Evolutionary conservation across 1,139 yeast species (phyloP), one percentile per base, ranked within the genome.

Genomic region (Kodamaea sp.): DNA sequence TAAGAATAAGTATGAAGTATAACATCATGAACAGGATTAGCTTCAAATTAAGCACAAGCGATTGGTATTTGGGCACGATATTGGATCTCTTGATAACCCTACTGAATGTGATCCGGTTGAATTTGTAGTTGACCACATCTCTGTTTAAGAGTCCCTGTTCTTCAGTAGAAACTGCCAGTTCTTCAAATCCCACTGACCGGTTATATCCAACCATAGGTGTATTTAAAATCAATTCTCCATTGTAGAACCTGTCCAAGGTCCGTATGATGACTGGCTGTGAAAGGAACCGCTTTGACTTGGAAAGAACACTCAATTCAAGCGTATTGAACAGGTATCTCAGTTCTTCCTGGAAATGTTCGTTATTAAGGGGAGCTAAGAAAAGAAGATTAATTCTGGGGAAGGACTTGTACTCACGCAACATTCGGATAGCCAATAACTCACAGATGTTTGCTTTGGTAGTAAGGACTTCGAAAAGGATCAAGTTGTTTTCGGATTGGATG

Each of bases 261-360:
- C 70, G 65, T 3, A 72, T 65, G 4, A 78, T 70, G 12, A 74
- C 66, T 1, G 83, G 83, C 47, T 78, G 82, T 2, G 80, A 70
- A 32, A 78, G 57, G 41, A 78, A 74, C 42, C 62, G 63, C 45
- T 78, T 78, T 3, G 82, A 74, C 40, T 74, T 73, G 12, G 80
- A 69, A 33, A 76, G 60, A 27, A 78, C 71, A 10, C 80, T 73
- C 28, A 78, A 56, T 46, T 78, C 84, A 31, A 78, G 55, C 0
- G 83, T 73, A 26, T 74, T 73, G 41, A 76, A 73, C 20, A 38
- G 37, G 23, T 31, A 42, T 21, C 44, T 27, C 29, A 45, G 48
- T 10, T 37, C 33, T 12, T 35, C 37, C 4, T 37, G 34, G 16
- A 41, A 48, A 19, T 34, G 33, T 15, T 46, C 48, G 10, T 53